Conservation (phyloP, 108 stramenopile species). For the Epipyxis sp. region DNA sequence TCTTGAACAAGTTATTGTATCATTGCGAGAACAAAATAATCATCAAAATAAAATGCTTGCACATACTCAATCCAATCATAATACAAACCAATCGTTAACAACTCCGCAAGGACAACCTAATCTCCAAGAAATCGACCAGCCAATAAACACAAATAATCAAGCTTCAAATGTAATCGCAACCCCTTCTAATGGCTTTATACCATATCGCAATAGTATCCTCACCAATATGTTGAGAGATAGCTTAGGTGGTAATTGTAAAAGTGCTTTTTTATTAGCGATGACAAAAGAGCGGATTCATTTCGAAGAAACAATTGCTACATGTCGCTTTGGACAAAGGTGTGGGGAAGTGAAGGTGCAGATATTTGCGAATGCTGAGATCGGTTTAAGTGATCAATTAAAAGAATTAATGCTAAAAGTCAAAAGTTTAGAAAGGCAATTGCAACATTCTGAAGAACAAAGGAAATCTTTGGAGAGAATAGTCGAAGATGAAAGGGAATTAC, state of each 20-base stretch:
- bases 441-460: neutral
- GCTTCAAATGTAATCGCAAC: neutral
- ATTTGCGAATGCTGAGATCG: constrained; percentile 30
- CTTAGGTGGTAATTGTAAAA: constrained; percentile 51
- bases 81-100: neutral
- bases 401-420: neutral
- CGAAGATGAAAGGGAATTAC: neutral
- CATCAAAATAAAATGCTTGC: neutral
- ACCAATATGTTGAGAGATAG: constrained; percentile 57
- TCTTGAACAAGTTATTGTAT: constrained; percentile 49
- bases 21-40: constrained; percentile 17
- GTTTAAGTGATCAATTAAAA: neutral
- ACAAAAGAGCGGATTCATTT: constrained; percentile 10
- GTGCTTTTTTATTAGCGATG: constrained; percentile 36
- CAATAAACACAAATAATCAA: neutral
- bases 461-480: neutral
- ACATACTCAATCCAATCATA: neutral
- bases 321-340: constrained; percentile 52
- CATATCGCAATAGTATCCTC: constrained; percentile 52
- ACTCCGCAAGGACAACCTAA: neutral
- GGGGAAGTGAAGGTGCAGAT: constrained; percentile 32
- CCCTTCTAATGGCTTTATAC: constrained; percentile 38
- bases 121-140: too few relatives aligned
- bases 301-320: constrained; percentile 44
- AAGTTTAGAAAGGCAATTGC: neutral